These are phyloP conservation scores for Gossypium laxum DNA, from an alignment of 441 rosid genomes.

Conservation along the genomic window DNA sequence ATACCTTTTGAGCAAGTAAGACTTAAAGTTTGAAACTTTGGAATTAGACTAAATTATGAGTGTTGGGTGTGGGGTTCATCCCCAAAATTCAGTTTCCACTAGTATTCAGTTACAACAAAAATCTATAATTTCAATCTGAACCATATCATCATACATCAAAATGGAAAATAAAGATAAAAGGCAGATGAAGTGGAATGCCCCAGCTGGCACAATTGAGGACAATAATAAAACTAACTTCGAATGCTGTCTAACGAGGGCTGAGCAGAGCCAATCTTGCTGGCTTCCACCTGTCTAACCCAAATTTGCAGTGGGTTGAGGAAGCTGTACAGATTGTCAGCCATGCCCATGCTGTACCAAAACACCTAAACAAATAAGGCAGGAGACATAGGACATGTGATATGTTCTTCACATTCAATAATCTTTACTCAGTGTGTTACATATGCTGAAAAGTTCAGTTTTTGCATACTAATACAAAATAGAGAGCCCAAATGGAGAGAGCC, in stretches of 20 bases:
- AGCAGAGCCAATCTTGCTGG: neutral
- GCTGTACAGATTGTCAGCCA: neutral
- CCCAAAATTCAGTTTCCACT: neutral
- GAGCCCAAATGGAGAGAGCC: conserved; percentile 15
- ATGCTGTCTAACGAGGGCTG: neutral
- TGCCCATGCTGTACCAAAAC: neutral
- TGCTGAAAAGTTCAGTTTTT: conserved; percentile 17
- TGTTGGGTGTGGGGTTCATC: neutral
- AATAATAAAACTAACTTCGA: neutral
- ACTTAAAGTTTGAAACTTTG: neutral
- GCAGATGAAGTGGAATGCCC: neutral
- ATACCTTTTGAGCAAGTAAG: neutral
- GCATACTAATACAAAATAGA: conserved; percentile 9
- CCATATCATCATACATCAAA: neutral
- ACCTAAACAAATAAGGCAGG: neutral
- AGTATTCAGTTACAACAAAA: neutral
- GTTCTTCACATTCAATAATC: conserved; percentile 7
- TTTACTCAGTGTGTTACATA: conserved; percentile 21
- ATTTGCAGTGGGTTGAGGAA: neutral
- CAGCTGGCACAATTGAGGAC: neutral
- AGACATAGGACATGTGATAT: conserved; percentile 13
- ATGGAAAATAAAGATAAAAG: neutral
- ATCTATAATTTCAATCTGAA: neutral
- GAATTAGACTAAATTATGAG: neutral
- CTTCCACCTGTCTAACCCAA: neutral